Evolutionary conservation across 1,284 basidiomycete species (phyloP).

Genomic region (Xanthoconium separans): DNA sequence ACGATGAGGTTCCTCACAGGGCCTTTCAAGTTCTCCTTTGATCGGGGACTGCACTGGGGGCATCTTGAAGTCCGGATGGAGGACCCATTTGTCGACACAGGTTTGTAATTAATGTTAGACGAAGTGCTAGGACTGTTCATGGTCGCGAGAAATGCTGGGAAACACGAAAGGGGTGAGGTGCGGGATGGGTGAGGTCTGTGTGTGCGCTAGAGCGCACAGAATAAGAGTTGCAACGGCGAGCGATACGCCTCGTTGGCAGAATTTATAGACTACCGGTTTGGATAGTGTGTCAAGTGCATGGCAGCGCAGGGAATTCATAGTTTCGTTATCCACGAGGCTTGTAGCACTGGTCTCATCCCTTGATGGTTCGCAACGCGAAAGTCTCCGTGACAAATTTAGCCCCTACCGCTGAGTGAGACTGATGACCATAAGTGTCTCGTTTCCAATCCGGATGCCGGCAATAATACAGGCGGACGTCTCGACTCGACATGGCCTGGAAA

Average conservation of each 20-base stretch:
- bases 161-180: not conserved
- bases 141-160: not conserved
- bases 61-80: constrained; percentile 8
- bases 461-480: not conserved
- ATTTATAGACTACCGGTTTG: not conserved
- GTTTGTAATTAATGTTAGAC: not conserved
- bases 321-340: constrained; percentile 6
- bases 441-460: not conserved
- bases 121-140: not conserved
- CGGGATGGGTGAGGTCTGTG: not conserved
- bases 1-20: constrained; percentile 27
- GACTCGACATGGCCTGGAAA: not conserved
- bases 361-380: not conserved
- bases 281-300: not conserved
- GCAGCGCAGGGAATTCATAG: constrained; percentile 2
- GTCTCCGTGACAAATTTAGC: not conserved
- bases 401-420: not conserved
- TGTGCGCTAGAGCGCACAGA: not conserved
- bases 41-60: constrained; percentile 12
- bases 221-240: not conserved
- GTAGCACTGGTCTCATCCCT: not conserved
- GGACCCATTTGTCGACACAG: not conserved
- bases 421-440: not conserved
- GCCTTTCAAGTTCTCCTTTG: not conserved
- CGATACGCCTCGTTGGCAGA: not conserved